Base-by-base conservation (phyloP, 1,284 basidiomycete genomes). In the Ustilago sp. region DNA sequence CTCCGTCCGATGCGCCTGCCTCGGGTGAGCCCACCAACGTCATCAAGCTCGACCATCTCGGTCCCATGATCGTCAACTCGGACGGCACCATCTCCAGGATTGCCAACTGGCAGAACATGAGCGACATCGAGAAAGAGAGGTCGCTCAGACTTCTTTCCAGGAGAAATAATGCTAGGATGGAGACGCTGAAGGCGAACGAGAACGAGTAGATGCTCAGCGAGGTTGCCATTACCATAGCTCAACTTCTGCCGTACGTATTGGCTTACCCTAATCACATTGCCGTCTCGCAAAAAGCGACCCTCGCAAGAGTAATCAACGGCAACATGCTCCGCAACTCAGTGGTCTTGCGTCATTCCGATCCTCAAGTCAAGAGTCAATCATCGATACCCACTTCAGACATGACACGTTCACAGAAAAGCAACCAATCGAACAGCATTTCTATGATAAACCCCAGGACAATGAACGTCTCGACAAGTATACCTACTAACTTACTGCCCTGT, bases 1-100 rank as follows among this genome's bases (percentile, higher is more conserved):
- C 77, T 23, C 77, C 74, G 1, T 67, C 63, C 9, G 74, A 80
- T 19, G 64, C 17, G 0, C 54, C 62, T 0, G 28, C 63, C 23
- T 48, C 41, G 7, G 12, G 45, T n/a, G 70, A 73, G 8, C 39
- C 74, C 11, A 70, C 64, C 55, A 61, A 63, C n/a, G 67, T 63
- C 50, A 65, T 80, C 71, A 81, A 79, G 61, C 69, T 83, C 6
- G 81, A 83, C 38, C 68, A 80, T 17, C 68, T 83, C 36, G 81
- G 81, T 1, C 81, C 81, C 6, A 76, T 83, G 65, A 66, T 83
- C 13, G 77, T 83, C 65, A 81, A 81, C 53, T 70, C 69, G 41
- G 74, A 83, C 61, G 81, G 81, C 51, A 83, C 81, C 38, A 75
- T 83, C 59, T 83, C 81, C 15, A 65, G 81, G 15, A 81, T 83